Evolutionary conservation across 306 rosid genomes (phyloP), one percentile per base, ranked within the genome.

Genomic region (Potentilla sterilis): DNA sequence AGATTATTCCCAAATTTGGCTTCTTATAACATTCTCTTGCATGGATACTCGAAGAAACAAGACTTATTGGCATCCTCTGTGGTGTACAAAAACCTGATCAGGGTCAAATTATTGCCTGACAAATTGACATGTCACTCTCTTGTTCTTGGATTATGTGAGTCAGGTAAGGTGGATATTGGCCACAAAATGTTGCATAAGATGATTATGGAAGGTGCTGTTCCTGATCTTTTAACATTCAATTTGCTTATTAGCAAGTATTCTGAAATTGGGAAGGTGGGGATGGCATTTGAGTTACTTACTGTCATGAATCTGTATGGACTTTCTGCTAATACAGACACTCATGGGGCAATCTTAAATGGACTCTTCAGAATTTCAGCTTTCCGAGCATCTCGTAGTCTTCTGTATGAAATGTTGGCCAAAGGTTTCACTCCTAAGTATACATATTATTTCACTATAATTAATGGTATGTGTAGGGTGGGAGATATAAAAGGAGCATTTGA

Each of bases 391-490:
- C 81, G 77, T 75, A 35, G 8, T 43, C 34, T 89, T 82, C 79
- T 91, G 77, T 88, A 78, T 66, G 86, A 81, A 77, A 65, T 91
- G 89, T 69, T 85, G 83, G 87, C 81, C 72, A 87, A 66, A 61
- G 89, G 97, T 77, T 89, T 58, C 51, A 62, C 80, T 77, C 97
- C 94, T 57, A 81, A 87, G 32, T 67, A 78, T 85, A 83, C 76
- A 67, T 92, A 85, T 73, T 89, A 80, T 79, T 78, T 70, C 81
- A 87, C 91, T 49, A 68, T 91, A 81, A 80, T 91, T 72, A 91
- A 84, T 73, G 89, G 88, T 61, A 81, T 87, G 92, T 87, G 91
- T 71, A 88, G 97, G 86, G 89, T 82, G 79, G 92, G 94, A 74
- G 86, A 89, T 70, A 48, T 91, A 37, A 78, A 77, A 68, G 91